These are phyloP conservation scores for Stemphylium vesicarium DNA, from an alignment of 2,329 filamentous ascomycete genomes.

Conservation along the genomic window DNA sequence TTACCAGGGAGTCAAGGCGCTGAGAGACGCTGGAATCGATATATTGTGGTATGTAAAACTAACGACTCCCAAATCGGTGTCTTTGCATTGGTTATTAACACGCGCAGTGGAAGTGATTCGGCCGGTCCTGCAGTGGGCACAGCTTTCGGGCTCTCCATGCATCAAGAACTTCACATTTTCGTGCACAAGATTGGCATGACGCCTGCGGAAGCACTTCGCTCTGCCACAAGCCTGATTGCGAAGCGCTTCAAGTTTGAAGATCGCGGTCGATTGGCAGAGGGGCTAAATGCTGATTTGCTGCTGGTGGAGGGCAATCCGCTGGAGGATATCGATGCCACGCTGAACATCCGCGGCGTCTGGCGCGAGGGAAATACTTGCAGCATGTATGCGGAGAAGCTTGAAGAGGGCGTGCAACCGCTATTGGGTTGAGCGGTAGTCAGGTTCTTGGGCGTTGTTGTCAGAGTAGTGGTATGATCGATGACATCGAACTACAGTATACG, in stretches of 20 bases:
- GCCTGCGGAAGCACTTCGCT: slow-evolving; percentile 50
- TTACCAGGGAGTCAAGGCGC: slow-evolving; percentile 50
- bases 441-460: background rate
- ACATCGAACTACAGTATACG: no score
- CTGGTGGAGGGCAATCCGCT: slow-evolving; percentile 55
- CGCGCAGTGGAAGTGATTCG: slow-evolving; percentile 50
- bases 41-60: no score
- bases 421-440: background rate
- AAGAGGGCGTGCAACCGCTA: background rate
- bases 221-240: slow-evolving; percentile 52
- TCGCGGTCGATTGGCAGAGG: slow-evolving; percentile 49
- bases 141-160: slow-evolving; percentile 51
- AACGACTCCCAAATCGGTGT: no score
- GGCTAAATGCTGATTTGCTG: slow-evolving; percentile 52
- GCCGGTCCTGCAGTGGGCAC: slow-evolving; percentile 54
- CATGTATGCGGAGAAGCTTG: slow-evolving; percentile 29
- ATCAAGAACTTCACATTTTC: slow-evolving; percentile 53
- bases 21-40: slow-evolving; percentile 51
- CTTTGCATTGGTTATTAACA: slow-evolving; percentile 15
- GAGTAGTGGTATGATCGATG: no score
- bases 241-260: slow-evolving; percentile 51
- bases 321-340: slow-evolving; percentile 49
- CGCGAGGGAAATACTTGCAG: slow-evolving; percentile 46
- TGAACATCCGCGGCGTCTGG: slow-evolving; percentile 55
- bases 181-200: slow-evolving; percentile 53